Conservation (phyloP, 2,329 filamentous ascomycete species). For the Trichoderma pleuroti region DNA sequence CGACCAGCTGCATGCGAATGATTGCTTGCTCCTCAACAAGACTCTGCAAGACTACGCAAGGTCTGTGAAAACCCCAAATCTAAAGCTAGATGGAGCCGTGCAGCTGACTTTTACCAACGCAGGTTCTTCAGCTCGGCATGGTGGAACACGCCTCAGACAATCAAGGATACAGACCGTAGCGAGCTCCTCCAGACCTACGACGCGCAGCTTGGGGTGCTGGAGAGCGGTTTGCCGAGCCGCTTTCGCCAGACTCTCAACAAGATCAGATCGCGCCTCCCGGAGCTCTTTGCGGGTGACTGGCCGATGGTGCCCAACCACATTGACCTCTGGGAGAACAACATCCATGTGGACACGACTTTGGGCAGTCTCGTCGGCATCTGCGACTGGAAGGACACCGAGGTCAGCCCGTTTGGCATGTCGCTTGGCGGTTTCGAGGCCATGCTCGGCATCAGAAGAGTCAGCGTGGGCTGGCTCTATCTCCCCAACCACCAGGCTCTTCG, state of each 20-base stretch:
- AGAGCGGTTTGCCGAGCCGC: neutral
- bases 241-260: neutral
- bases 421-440: neutral
- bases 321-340: neutral
- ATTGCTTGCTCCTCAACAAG: neutral
- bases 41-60: neutral
- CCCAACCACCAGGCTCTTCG: neutral
- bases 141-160: neutral
- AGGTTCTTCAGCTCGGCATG: neutral
- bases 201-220: neutral
- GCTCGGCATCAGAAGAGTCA: neutral
- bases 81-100: neutral
- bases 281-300: neutral
- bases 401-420: neutral
- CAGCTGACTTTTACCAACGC: neutral
- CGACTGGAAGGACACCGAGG: neutral
- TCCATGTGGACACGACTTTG: neutral
- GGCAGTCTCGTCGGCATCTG: neutral
- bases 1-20: neutral
- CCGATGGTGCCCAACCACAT: neutral
- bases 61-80: neutral
- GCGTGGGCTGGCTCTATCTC: neutral
- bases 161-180: neutral
- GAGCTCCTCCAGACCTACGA: neutral
- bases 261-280: neutral